Conservation (phyloP, 352 stramenopile genomes). For the Globisporangium alternatum region DNA sequence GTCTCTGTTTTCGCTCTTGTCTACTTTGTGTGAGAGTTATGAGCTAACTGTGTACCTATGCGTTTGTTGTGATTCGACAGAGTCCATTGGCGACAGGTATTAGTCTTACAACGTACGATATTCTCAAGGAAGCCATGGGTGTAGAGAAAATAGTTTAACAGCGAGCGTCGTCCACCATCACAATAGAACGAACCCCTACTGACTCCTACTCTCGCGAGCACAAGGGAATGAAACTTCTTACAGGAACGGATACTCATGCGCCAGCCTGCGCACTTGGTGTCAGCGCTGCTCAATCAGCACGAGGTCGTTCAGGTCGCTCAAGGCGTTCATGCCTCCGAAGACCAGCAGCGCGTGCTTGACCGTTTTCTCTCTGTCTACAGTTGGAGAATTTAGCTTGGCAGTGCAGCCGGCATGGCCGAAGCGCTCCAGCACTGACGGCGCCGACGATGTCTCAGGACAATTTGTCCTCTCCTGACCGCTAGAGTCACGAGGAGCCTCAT, state of each 20-base stretch:
- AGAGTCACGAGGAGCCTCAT: background rate
- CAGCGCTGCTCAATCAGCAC: constrained; percentile 21
- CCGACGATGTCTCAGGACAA: constrained; percentile 5
- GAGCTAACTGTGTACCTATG: background rate
- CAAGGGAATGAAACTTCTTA: background rate
- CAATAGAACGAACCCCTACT: constrained; percentile 39
- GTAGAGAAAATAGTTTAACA: constrained; percentile 56
- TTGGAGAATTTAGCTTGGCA: background rate
- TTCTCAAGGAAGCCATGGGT: constrained; percentile 82
- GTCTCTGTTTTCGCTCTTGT: constrained; percentile 12
- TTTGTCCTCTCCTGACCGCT: constrained; percentile 3
- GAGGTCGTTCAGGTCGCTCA: constrained; percentile 40
- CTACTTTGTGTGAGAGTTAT: background rate
- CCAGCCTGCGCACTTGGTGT: background rate
- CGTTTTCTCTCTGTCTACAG: background rate
- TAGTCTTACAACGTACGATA: constrained; percentile 84
- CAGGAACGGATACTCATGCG: background rate
- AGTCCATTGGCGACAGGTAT: constrained; percentile 84
- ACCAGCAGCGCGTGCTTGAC: constrained; percentile 29
- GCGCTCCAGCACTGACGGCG: constrained; percentile 11
- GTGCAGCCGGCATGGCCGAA: constrained; percentile 40
- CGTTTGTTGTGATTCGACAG: constrained; percentile 27
- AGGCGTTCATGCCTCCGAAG: constrained; percentile 59
- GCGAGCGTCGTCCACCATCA: background rate
- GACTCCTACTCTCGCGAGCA: background rate